Conservation (phyloP, 2,329 filamentous ascomycete species). For the Leptographium galeiforme region DNA sequence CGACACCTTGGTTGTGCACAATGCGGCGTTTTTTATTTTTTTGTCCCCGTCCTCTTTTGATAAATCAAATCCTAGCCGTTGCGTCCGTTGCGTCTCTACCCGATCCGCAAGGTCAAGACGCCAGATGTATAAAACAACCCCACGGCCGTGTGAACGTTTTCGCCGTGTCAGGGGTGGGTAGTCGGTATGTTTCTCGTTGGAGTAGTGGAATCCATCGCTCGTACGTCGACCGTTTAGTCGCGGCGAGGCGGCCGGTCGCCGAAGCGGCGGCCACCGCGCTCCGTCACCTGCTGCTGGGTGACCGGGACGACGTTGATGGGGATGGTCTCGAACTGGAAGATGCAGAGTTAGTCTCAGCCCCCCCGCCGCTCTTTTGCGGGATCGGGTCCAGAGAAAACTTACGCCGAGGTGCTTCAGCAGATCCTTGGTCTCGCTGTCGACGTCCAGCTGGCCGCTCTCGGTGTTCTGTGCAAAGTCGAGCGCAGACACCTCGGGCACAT, state of each 20-base stretch:
- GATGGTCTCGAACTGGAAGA: conserved; percentile 77
- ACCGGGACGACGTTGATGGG: conserved; percentile 92
- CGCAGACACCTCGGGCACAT: conserved; percentile 96
- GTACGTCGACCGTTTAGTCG: conserved; percentile 23
- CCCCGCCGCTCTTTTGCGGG: not conserved
- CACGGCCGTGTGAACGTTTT: not conserved
- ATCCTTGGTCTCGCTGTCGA: conserved; percentile 97
- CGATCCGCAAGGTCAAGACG: conserved; percentile 2
- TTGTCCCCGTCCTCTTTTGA: not conserved
- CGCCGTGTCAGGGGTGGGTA: not conserved
- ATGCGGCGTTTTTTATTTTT: conserved; percentile 14
- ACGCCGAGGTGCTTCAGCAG: conserved; percentile 97
- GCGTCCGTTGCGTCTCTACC: not conserved
- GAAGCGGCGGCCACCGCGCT: conserved; percentile 48
- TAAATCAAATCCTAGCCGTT: not conserved
- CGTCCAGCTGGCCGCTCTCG: conserved; percentile 86
- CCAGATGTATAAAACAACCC: not conserved
- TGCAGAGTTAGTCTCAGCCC: not conserved
- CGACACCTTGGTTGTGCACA: conserved; percentile 68
- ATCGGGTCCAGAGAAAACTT: conserved; percentile 41
- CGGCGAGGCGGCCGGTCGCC: conserved; percentile 30
- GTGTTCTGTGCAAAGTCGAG: conserved; percentile 94
- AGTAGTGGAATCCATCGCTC: not conserved
- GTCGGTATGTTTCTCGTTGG: not conserved
- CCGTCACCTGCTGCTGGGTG: conserved; percentile 71